These are phyloP conservation scores for Clonostachys sp. DNA, from an alignment of 2,329 filamentous ascomycete species.

Conservation along the genomic window DNA sequence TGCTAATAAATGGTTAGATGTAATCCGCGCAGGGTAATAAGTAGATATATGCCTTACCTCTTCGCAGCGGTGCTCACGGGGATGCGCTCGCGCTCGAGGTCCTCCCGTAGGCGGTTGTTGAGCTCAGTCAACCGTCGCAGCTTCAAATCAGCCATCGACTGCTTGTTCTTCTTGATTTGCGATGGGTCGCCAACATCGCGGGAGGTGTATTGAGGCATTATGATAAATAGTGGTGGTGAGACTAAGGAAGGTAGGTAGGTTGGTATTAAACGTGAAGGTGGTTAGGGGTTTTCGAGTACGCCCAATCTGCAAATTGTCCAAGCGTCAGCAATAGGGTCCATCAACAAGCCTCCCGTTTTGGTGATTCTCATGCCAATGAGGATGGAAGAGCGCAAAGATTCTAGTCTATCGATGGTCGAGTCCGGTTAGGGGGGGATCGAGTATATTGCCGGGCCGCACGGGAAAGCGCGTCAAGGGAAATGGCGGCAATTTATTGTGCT, in stretches of 20 bases:
- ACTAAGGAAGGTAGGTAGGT: neutral
- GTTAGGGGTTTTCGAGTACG: too few species aligned
- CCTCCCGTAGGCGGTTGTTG: slow-evolving; percentile 92
- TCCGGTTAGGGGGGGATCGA: too few species aligned
- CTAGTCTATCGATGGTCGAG: too few species aligned
- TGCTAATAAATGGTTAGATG: slow-evolving; percentile 44
- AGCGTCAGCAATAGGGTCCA: too few species aligned
- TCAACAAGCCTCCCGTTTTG: too few species aligned
- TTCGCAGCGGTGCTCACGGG: slow-evolving; percentile 91
- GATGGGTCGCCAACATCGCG: slow-evolving; percentile 64
- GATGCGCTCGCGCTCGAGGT: slow-evolving; percentile 91
- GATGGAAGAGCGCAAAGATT: too few species aligned
- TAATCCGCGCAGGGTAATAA: neutral
- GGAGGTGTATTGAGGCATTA: slow-evolving; percentile 63
- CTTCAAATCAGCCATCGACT: slow-evolving; percentile 98
- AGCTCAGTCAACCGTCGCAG: slow-evolving; percentile 92
- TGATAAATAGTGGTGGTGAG: slow-evolving; percentile 11
- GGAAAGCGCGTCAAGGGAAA: too few species aligned
- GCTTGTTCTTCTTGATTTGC: slow-evolving; percentile 87
- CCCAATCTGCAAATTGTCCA: too few species aligned
- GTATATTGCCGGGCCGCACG: too few species aligned
- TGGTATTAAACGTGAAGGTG: too few species aligned
- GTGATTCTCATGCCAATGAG: too few species aligned
- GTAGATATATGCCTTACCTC: slow-evolving; percentile 52
- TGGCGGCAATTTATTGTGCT: too few species aligned